These are phyloP conservation scores for Begonia peltatifolia DNA, from an alignment of 306 rosid species.

Conservation along the genomic window DNA sequence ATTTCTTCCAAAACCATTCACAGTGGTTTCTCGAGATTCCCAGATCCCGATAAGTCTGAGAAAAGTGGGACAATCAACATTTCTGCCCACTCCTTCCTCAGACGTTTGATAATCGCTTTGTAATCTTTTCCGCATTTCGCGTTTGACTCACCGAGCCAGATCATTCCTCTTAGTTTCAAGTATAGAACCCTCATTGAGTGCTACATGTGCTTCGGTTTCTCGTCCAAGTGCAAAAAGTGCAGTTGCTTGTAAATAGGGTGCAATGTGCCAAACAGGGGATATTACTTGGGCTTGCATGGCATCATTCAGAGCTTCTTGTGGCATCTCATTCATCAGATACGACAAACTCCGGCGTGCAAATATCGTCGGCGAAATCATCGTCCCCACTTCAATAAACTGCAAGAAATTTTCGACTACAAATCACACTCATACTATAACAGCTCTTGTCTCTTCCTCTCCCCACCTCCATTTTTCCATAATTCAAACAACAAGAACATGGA, in stretches of 20 bases:
- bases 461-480: too few species aligned
- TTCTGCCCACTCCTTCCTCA: too few species aligned
- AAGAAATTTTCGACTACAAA: constrained; percentile 1
- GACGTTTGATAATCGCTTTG: too few species aligned
- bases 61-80: too few species aligned
- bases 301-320: constrained; percentile 71
- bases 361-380: constrained; percentile 81
- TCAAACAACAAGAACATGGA: too few species aligned
- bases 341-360: constrained; percentile 88
- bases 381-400: constrained; percentile 84
- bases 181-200: constrained; percentile 64
- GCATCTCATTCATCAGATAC: constrained; percentile 54
- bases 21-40: too few species aligned
- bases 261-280: constrained; percentile 71
- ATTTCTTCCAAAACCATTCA: too few species aligned
- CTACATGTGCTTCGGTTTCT: constrained; percentile 59
- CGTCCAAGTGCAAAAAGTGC: constrained; percentile 46
- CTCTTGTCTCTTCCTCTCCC: too few species aligned
- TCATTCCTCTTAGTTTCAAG: constrained; percentile 54
- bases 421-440: too few species aligned
- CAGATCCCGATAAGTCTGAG: too few species aligned
- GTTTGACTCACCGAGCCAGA: too few species aligned
- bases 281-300: constrained; percentile 69
- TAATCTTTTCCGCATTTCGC: too few species aligned
- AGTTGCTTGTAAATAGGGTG: constrained; percentile 66